These are phyloP conservation scores for Saxophila tyrrhenica DNA, from an alignment of 495 filamentous ascomycete genomes.

Conservation along the genomic window DNA sequence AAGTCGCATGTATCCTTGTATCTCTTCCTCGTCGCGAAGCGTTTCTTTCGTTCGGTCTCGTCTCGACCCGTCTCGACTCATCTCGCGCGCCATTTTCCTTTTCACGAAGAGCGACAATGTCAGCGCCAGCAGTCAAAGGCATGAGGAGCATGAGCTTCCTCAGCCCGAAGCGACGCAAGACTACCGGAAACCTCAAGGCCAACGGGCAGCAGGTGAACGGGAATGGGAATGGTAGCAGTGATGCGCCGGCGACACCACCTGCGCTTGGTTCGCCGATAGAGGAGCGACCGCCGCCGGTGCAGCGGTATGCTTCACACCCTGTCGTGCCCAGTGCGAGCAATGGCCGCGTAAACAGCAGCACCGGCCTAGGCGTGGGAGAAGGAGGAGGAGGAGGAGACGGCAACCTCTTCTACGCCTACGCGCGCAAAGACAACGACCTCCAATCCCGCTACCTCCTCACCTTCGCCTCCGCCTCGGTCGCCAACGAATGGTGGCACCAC, in stretches of 20 bases:
- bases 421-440: conserved; percentile 12
- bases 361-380: no score
- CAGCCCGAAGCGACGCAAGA: conserved; percentile 12
- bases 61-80: no score
- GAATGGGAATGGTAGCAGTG: neutral
- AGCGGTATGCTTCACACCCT: neutral
- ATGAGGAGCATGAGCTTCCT: conserved; percentile 4
- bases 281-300: neutral
- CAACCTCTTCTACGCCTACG: conserved; percentile 19
- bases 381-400: conserved; percentile 6
- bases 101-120: neutral
- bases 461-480: conserved; percentile 17
- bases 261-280: neutral
- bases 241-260: neutral
- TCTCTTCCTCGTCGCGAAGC: neutral
- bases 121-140: neutral
- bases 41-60: neutral
- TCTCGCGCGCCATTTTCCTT: no score
- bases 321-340: neutral
- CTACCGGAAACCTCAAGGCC: conserved; percentile 13
- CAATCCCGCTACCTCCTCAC: conserved; percentile 17
- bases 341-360: neutral
- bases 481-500: conserved; percentile 17
- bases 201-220: neutral
- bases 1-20: neutral